Base-by-base conservation (phyloP, 306 rosid species). In the Potentilla sterilis region DNA sequence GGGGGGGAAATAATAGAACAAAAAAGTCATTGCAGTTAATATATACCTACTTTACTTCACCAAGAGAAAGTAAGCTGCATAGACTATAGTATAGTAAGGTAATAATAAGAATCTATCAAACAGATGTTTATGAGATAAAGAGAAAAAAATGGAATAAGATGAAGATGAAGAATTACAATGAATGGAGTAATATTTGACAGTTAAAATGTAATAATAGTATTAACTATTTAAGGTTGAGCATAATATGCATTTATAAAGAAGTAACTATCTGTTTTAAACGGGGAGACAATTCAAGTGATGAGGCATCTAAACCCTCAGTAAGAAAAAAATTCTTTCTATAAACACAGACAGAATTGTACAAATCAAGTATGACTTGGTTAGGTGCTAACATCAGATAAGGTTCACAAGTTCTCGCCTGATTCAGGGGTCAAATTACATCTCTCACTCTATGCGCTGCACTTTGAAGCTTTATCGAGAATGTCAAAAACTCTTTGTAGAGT, bases 381-480 rank as follows among this genome's bases (percentile, higher is more conserved):
- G 71, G 71, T 67, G 32, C 51, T 41, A 67, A 42, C 18, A 6
- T 42, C 49, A 19, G 40, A 16, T 63, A 55, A 55, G 62, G 41
- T 32, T 32, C 41, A 61, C 18, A 42, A n/a, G 51, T 42, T 41
- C 70, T n/a, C 15, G 2, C 22, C 32, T 22, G 43, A 32, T 70
- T 57, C 38, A 79, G 52, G 68, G 41, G 58, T 69, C 67, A 75
- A 66, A 24, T 40, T 58, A 58, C 42, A 43, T 67, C 24, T 2
- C 61, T 44, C 77, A 19, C 28, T 37, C 77, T 73, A 70, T 47
- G 66, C 48, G 70, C 78, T 67, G 74, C 83, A 58, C 78, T 89
- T 93, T n/a, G 88, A 84, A 83, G 81, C 90, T 79, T 85, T 90
- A 66, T 86, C 91, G 82, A 95, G 62, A 42, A 92, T 84, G 49